Percentiles rank a stretch among this genome's conserved stretches.
Conservation (phyloP, 768 basidiomycete genomes). For the Phaffia tasmanica region DNA sequence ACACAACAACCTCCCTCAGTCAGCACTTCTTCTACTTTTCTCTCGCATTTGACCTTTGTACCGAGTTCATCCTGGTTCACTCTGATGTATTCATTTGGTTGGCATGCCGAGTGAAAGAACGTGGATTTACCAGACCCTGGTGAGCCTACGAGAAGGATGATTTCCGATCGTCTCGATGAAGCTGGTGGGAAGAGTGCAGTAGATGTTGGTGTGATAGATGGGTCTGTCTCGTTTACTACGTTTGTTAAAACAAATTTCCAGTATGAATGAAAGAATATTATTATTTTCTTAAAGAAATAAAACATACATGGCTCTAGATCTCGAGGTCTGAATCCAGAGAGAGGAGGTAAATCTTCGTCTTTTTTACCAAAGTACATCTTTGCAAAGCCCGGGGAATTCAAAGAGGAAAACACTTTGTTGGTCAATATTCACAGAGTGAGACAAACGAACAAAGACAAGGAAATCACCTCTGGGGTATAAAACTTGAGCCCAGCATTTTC, state of each 20-base stretch:
- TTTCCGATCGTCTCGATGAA: slow-evolving; percentile 35
- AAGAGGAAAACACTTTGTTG: background rate
- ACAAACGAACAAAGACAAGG: background rate
- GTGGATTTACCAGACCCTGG: slow-evolving; percentile 69
- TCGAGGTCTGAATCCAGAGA: slow-evolving; percentile 7
- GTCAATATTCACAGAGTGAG: background rate
- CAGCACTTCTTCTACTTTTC: slow-evolving; percentile 50
- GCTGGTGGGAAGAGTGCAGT: slow-evolving; percentile 37
- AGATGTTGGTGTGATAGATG: slow-evolving; percentile 46
- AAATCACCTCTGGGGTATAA: slow-evolving; percentile 65
- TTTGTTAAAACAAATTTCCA: background rate
- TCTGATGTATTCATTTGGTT: slow-evolving; percentile 57
- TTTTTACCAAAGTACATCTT: slow-evolving; percentile 16
- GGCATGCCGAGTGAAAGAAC: slow-evolving; percentile 63
- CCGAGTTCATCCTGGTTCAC: slow-evolving; percentile 77
- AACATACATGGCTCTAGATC: slow-evolving; percentile 14
- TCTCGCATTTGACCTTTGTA: slow-evolving; percentile 64
- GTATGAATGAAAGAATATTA: background rate
- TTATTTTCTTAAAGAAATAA: background rate
- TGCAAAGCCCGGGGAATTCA: background rate
- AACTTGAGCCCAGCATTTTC: slow-evolving; percentile 62
- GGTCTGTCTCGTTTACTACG: slow-evolving; percentile 40
- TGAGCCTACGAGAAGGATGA: slow-evolving; percentile 54
- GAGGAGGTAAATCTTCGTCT: background rate
- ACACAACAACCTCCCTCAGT: slow-evolving; percentile 55